A percentile compares a stretch with the other conserved stretches of the same genome.
Conservation (phyloP, 2,329 filamentous ascomycete genomes). For the Paecilomyces fulvus region DNA sequence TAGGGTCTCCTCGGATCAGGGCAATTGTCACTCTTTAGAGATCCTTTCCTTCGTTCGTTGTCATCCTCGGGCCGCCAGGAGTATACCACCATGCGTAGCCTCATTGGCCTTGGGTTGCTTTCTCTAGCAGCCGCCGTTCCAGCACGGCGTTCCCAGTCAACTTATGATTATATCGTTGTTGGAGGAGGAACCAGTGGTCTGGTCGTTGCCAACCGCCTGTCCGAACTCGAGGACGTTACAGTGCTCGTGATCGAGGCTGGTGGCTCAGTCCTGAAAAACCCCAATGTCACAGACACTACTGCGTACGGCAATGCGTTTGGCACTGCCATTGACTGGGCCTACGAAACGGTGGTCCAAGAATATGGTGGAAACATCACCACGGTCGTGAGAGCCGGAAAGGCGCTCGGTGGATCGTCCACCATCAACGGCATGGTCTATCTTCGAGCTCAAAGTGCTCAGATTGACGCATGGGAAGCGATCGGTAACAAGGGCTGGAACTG, state of each 20-base stretch:
- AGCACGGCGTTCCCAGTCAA: neutral
- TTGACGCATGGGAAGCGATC: conserved; percentile 27
- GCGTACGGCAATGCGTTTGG: conserved; percentile 20
- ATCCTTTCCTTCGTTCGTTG: neutral
- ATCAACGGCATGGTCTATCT: conserved; percentile 37
- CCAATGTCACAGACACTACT: conserved; percentile 17
- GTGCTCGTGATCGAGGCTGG: conserved; percentile 24
- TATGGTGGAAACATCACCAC: conserved; percentile 22
- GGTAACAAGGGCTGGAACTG: conserved; percentile 25
- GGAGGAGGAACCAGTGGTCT: conserved; percentile 27
- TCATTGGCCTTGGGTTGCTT: neutral
- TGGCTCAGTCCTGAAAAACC: conserved; percentile 17
- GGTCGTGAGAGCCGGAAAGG: conserved; percentile 33
- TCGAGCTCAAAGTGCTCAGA: conserved; percentile 25
- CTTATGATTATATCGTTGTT: conserved; percentile 23
- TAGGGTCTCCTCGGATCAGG: neutral
- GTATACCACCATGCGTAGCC: neutral
- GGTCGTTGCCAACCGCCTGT: conserved; percentile 26
- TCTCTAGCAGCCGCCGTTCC: neutral
- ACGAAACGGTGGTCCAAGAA: conserved; percentile 29
- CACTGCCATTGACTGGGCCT: conserved; percentile 34
- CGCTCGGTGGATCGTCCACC: conserved; percentile 33
- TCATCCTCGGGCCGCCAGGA: neutral
- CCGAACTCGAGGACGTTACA: conserved; percentile 16
- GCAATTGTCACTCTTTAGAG: neutral